Conservation (phyloP, 352 stramenopile genomes). For the Aphanomyces invadans region DNA sequence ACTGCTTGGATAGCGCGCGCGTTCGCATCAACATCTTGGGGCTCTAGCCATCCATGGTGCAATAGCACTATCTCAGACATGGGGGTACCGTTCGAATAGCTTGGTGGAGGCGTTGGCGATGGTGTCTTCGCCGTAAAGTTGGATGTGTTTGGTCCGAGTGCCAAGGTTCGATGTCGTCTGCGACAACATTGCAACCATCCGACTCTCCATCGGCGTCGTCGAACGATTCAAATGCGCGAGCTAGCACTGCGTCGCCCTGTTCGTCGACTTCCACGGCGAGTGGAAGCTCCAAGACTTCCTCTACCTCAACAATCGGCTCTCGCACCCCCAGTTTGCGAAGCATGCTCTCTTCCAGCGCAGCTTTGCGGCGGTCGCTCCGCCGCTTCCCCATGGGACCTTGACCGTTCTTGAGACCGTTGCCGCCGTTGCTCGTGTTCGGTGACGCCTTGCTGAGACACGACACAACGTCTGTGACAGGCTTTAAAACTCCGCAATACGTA, state of each 20-base stretch:
- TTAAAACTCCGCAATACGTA: not conserved
- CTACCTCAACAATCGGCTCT: not conserved
- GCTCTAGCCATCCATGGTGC: conserved; percentile 7
- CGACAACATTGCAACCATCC: not conserved
- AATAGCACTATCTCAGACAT: not conserved
- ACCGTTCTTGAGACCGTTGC: conserved; percentile 3
- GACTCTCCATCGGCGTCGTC: not conserved
- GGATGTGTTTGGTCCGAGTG: conserved; percentile 2
- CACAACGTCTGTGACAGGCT: not conserved
- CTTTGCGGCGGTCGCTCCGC: not conserved
- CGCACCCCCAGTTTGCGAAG: not conserved
- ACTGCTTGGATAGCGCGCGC: not conserved
- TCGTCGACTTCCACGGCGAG: not conserved
- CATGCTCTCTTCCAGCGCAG: conserved; percentile 2
- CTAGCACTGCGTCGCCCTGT: not conserved
- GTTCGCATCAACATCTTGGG: not conserved
- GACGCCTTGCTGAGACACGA: not conserved
- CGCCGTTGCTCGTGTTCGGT: not conserved
- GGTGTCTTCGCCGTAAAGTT: conserved; percentile 4
- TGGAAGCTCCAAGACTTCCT: not conserved
- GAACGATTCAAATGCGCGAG: not conserved
- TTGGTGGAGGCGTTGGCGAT: conserved; percentile 8
- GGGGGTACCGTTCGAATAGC: conserved; percentile 13
- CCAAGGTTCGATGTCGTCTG: conserved; percentile 47
- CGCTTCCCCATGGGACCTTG: not conserved